Evolutionary conservation across 208 protist genomes (phyloP).

Genomic region (Crithidia sp.): DNA sequence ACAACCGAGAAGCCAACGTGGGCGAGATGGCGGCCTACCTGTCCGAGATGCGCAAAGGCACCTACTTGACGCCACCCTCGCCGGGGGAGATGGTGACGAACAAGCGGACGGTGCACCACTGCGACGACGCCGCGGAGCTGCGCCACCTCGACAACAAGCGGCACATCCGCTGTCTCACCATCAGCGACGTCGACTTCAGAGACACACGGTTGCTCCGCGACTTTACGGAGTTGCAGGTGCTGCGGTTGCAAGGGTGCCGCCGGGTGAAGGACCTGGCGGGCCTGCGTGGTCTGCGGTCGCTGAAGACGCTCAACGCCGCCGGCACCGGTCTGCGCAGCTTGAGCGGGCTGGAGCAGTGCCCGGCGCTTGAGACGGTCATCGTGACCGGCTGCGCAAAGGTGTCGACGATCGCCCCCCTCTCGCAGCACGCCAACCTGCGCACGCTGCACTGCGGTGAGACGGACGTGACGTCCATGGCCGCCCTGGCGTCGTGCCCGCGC

Average conservation of each 20-base stretch:
- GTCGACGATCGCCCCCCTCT: conserved; percentile 7
- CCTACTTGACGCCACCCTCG: background rate
- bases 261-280: conserved; percentile 10
- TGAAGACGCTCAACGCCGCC: conserved; percentile 20
- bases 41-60: conserved; percentile 11
- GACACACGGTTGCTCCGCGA: conserved; percentile 7
- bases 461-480: conserved; percentile 6
- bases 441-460: conserved; percentile 19
- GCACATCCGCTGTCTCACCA: conserved; percentile 8
- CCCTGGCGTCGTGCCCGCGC: conserved; percentile 11
- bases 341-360: conserved; percentile 8
- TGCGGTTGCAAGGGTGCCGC: conserved; percentile 14
- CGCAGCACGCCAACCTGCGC: conserved; percentile 6
- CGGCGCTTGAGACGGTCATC: conserved; percentile 11
- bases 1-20: conserved; percentile 5
- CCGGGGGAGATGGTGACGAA: background rate
- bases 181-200: conserved; percentile 7
- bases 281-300: background rate
- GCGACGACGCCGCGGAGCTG: conserved; percentile 6
- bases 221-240: conserved; percentile 11
- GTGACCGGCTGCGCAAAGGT: conserved; percentile 18
- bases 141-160: conserved; percentile 3
- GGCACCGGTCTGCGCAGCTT: conserved; percentile 18
- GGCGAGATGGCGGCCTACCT: conserved; percentile 8
- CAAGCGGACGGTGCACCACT: conserved; percentile 1